Evolutionary conservation across 345 rosid genomes (phyloP), one percentile per base, ranked within the genome.

Genomic region (Bruguiera gymnorhiza): DNA sequence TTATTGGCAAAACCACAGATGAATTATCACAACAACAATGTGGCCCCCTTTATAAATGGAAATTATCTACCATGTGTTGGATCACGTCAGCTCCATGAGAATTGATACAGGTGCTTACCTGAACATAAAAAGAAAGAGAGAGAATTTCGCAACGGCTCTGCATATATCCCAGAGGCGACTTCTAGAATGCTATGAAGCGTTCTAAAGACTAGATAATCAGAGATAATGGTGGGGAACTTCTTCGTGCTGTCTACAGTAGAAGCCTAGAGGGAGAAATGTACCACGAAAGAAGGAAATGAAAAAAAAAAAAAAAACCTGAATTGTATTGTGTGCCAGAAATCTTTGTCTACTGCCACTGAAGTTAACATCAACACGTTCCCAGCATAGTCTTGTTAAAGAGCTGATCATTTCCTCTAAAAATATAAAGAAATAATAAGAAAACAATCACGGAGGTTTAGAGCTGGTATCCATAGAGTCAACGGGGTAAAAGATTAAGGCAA

Each of bases 321-420:
- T 93, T 64, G 96, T 86, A 71, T 9, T 83, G 76, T 91, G 97
- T 32, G 97, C 97, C 8, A 88, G 58, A 63, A 83, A 68, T 79
- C 86, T 80, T 74, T 89, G 96, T 39, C 69, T 36, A 18, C 83
- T 87, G 82, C 97, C 88, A 4, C 84, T 83, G 82, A 91, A 93
- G 81, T 82, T 82, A 74, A 88, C 98, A 64, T 93, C 94, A 31
- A 89, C 73, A 61, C 97, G 71, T 69, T 93, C 94, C 97, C 98
- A 93, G 72, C 80, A 81, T 76, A 91, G 5, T 67, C 71, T 81
- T 56, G 87, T 89, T 78, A 91, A 71, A 56, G 76, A 81, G 73
- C 85, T 82, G 75, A 93, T 78, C 96, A 91, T 91, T 69, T 82
- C 87, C 79, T 88, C 98, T 93, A 75, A 81, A 43, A 60, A 21